phyloP scores from a whole-genome alignment of 345 rosid species.

The Gossypium anomalum region DNA sequence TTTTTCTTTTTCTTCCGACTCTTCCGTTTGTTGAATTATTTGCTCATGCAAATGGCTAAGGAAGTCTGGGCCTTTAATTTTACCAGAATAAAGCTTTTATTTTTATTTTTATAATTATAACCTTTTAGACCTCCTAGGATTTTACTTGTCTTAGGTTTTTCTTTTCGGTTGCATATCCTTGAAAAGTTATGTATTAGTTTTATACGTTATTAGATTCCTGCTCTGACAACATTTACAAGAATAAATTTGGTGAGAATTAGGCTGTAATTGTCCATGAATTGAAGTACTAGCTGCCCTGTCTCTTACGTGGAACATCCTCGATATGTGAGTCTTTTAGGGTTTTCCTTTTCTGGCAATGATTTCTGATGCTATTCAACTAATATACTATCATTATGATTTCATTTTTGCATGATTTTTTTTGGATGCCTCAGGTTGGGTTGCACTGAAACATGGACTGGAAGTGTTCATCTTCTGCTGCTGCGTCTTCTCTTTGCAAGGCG shows the following conservation, averaged over 20 bases:
- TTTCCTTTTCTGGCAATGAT: not conserved
- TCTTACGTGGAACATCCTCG: not conserved
- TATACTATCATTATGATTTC: not conserved
- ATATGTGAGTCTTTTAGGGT: not conserved
- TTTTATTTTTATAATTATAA: not conserved
- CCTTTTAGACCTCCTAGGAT: not conserved
- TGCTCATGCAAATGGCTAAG: slow-evolving; percentile 1
- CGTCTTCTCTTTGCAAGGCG: slow-evolving; percentile 46
- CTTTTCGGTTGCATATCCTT: not conserved
- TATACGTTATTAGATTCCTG: not conserved
- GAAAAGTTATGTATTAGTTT: not conserved
- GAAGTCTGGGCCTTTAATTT: not conserved
- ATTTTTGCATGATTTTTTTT: slow-evolving; percentile 17
- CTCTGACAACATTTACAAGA: not conserved
- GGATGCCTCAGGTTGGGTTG: slow-evolving; percentile 23
- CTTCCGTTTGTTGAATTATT: not conserved
- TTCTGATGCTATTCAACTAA: not conserved
- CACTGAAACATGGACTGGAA: slow-evolving; percentile 54
- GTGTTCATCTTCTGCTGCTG: slow-evolving; percentile 35
- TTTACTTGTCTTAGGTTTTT: not conserved
- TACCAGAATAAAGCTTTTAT: not conserved
- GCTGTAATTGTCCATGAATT: not conserved
- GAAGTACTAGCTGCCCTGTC: not conserved
- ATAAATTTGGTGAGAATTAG: slow-evolving; percentile 1
- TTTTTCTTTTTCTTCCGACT: not conserved